These are phyloP conservation scores for Dendrobium catenatum DNA, from an alignment of 106 monocot genomes.

Conservation along the genomic window DNA sequence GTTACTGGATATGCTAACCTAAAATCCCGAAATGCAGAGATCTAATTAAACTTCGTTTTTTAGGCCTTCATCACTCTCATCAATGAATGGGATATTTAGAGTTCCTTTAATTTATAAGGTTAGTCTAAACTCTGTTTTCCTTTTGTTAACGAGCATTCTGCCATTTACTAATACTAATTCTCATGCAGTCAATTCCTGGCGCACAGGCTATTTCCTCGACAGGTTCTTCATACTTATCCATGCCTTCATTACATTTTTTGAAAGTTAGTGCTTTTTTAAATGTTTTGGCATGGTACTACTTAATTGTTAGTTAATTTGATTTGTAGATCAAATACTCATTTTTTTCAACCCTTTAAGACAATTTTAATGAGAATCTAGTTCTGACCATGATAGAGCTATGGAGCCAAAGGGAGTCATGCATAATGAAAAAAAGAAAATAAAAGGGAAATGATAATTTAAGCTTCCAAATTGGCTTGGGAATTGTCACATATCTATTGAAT, in stretches of 20 bases:
- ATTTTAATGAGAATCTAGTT: not conserved
- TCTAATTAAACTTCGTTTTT: constrained; percentile 1
- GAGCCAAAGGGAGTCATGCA: not conserved
- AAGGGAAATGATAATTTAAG: not conserved
- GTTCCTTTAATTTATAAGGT: constrained; percentile 20
- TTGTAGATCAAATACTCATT: not conserved
- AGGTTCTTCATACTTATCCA: constrained; percentile 16
- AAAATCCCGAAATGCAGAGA: not conserved
- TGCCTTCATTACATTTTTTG: not conserved
- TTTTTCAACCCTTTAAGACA: not conserved
- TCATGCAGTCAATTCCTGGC: constrained; percentile 25
- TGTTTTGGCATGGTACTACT: not conserved
- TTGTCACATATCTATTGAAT: not conserved
- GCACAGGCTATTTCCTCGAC: constrained; percentile 32
- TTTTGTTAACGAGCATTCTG: not conserved
- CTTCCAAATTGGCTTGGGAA: not conserved
- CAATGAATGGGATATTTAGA: constrained; percentile 2
- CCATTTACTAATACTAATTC: constrained; percentile 8
- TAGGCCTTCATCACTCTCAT: constrained; percentile 17
- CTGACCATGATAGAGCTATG: not conserved
- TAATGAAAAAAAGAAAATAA: not conserved
- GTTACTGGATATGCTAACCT: not conserved
- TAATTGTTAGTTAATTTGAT: not conserved
- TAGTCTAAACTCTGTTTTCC: constrained; percentile 5
- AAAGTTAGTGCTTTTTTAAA: not conserved